phyloP scores from a whole-genome alignment of 176 grass and related monocot species.

The Juncus effusus region DNA sequence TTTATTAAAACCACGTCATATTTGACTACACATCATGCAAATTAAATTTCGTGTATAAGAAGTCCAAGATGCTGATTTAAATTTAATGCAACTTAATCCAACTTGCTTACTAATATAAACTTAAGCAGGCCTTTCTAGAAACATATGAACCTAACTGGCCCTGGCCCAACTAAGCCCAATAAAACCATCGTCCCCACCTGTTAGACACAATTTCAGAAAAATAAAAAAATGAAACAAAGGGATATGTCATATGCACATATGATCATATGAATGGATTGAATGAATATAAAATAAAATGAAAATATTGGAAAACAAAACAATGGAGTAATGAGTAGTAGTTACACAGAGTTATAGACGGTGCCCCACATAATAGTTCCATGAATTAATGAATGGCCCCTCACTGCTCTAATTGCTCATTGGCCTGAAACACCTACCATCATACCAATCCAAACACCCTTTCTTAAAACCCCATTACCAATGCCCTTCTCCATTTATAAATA shows the following conservation, averaged over 20 bases:
- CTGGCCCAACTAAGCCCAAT: conserved; percentile 11
- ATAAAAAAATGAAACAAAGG: too few species aligned
- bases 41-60: not conserved
- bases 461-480: too few species aligned
- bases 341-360: not conserved
- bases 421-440: conserved; percentile 21
- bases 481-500: too few species aligned
- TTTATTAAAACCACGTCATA: not conserved
- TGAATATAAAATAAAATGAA: too few species aligned
- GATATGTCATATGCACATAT: too few species aligned
- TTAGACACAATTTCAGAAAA: too few species aligned
- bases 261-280: too few species aligned
- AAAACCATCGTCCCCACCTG: too few species aligned
- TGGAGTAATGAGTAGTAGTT: too few species aligned
- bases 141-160: not conserved
- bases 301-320: too few species aligned
- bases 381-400: conserved; percentile 9
- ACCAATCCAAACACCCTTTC: not conserved
- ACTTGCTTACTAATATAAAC: not conserved
- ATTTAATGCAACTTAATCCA: not conserved
- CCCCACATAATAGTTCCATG: conserved; percentile 12
- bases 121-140: conserved; percentile 11
- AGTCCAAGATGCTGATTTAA: too few species aligned
- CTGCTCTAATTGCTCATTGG: conserved; percentile 24
- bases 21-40: conserved; percentile 9